Base-by-base conservation (phyloP, 352 stramenopile species). In the Hyaloperonospora arabidopsidis region DNA sequence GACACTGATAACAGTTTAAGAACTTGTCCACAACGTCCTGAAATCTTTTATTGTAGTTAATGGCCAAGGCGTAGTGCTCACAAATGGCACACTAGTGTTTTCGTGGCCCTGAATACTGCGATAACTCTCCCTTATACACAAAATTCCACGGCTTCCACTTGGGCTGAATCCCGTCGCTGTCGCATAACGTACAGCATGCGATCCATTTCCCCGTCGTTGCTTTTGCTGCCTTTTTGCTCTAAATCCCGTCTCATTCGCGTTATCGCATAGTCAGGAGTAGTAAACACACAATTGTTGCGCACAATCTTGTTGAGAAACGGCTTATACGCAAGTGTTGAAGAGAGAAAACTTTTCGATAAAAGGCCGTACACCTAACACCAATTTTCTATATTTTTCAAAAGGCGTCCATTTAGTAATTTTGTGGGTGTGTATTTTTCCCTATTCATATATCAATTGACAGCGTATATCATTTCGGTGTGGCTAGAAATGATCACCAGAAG, bases 11-110 rank as follows among this genome's bases (percentile, higher is more conserved):
- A 12, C 65, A 66, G 40, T 34, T 25, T 32, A 36, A 62, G 25
- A 84, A 72, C 41, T 59, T 79, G 52, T 81, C 68, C n/a, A 79
- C 54, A 18, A 84, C 65, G 22, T 84, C 69, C 13, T 65, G 21
- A 35, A 84, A 86, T 17, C 72, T 68, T 57, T 80, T 60, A 46
- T 76, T 60, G 34, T 58, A 49, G 59, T 83, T 86, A 0, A 84
- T 52, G 2, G 63, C 69, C 48, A 65, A 64, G 25, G 75, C 75
- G 51, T 80, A 80, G 56, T 82, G 59, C 49, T 82, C 74, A 35
- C 57, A 75, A 36, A 86, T 70, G 23, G 84, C 62, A 8, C 36
- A 54, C 44, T 57, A 67, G 49, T 86, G 74, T 34, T 71, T 78
- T 2, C 52, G 36, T 45, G 78, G 65, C 8, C 47, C 52, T 11